phyloP scores from a whole-genome alignment of 768 basidiomycete species.

The Trametes coccinea region DNA sequence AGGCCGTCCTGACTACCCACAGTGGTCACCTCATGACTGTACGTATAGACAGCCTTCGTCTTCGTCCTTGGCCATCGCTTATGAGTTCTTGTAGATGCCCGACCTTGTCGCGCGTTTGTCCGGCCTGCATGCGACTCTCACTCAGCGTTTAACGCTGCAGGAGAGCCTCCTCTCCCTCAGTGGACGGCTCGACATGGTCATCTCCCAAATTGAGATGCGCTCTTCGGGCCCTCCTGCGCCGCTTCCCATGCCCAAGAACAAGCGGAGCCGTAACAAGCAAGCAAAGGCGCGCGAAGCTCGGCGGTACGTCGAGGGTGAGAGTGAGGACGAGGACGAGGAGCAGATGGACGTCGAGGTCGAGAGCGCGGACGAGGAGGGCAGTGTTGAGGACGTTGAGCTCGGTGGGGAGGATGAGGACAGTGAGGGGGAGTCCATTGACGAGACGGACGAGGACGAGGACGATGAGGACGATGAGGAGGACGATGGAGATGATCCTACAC shows the following conservation, averaged over 20 bases:
- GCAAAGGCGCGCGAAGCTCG: constrained; percentile 39
- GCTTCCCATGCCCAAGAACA: constrained; percentile 39
- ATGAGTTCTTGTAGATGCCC: constrained; percentile 63
- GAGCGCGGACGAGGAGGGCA: constrained; percentile 67
- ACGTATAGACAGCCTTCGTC: constrained; percentile 33
- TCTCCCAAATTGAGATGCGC: constrained; percentile 91
- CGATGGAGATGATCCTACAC: constrained; percentile 52
- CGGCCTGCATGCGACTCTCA: constrained; percentile 78
- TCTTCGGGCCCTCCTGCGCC: constrained; percentile 68
- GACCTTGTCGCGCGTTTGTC: constrained; percentile 88
- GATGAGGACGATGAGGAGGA: constrained; percentile 47
- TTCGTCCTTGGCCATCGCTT: neutral
- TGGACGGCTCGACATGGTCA: constrained; percentile 90
- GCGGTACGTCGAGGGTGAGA: constrained; percentile 80
- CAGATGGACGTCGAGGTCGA: constrained; percentile 60
- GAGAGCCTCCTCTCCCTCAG: constrained; percentile 82
- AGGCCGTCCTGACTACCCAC: constrained; percentile 80
- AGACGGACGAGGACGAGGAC: constrained; percentile 49
- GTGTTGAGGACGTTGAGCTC: constrained; percentile 77
- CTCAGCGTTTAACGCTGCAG: constrained; percentile 77
- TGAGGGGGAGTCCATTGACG: constrained; percentile 47
- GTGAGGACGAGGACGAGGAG: constrained; percentile 63
- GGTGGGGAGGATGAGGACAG: constrained; percentile 57
- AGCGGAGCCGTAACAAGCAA: constrained; percentile 36
- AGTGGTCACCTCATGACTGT: constrained; percentile 95